Evolutionary conservation across 2,329 filamentous ascomycete species (phyloP), one percentile per base, ranked within the genome.

Genomic region (Fusarium sterilihyphosum): DNA sequence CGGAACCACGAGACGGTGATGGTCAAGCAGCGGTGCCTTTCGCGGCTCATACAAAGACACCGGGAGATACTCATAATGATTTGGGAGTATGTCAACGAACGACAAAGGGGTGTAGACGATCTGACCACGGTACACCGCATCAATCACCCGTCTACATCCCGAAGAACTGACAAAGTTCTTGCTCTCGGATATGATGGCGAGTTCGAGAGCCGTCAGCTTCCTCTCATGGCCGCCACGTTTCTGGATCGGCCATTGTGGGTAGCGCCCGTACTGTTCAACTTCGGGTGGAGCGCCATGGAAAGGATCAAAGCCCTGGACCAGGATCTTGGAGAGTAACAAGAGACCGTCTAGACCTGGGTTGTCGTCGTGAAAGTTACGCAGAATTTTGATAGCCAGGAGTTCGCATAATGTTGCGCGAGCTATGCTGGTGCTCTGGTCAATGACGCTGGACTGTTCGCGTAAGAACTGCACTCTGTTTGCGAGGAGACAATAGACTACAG

Each of bases 151-250:
- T 75, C 92, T 90, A 69, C 90, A 92, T 0, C 90, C 90, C 0
- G 90, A 87, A 16, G 90, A 89, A 74, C 87, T 88, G 31, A 93
- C 85, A 53, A 94, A 90, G 43, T 86, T 82, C 78, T 93, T 93
- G 76, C 90, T 91, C 78, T 93, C 91, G 0, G 91, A 91, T 1
- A 93, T 86, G 61, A 94, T 93, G 33, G 91, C 91, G n/a, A 94
- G 87, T 79, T 94, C 92, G 8, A 94, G 85, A 2, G 91, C 90
- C 6, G 91, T 92, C 40, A 93, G 81, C 80, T 90, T 91, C 52
- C 88, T 77, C 73, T 85, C 84, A 69, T 84, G 79, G 17, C 84
- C 83, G 40, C 81, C 82, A 71, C 83, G 78, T 20, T 82, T 78
- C 46, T 84, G 83, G 0, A 84, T 74, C 1, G 83, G 81, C 83